Percentiles rank a stretch among this genome's conserved stretches.
Conservation (phyloP, 768 basidiomycete species). For the Boletus vinaceobasis region DNA sequence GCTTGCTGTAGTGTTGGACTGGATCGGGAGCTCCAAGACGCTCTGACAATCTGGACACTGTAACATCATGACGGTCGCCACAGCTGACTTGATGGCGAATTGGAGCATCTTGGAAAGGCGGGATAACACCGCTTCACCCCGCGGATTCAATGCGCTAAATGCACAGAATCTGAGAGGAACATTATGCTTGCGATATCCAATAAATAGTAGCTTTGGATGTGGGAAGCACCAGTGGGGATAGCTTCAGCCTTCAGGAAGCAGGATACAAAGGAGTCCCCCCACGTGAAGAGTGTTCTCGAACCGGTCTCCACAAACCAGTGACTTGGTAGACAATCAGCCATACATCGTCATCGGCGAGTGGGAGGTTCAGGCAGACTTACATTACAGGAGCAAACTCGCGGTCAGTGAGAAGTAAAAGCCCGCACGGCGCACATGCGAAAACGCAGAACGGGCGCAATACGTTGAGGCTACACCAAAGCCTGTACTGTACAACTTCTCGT, state of each 20-base stretch:
- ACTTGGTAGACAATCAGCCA: background rate
- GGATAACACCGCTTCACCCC: conserved; percentile 12
- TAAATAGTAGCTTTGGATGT: background rate
- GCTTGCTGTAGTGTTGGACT: background rate
- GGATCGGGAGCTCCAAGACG: background rate
- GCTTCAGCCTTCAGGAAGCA: background rate
- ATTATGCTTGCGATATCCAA: background rate
- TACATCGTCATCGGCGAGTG: background rate
- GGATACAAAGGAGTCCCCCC: background rate
- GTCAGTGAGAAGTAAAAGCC: background rate
- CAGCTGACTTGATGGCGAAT: background rate
- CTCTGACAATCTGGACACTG: background rate
- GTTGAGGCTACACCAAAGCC: background rate
- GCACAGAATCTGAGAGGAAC: background rate
- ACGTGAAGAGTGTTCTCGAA: background rate
- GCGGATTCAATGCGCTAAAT: background rate
- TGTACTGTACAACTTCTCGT: background rate
- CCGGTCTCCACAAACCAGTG: background rate
- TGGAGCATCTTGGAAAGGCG: background rate
- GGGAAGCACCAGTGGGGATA: background rate
- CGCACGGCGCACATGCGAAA: background rate
- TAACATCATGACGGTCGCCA: background rate
- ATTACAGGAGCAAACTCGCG: background rate
- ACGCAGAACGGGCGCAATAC: background rate
- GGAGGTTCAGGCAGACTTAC: background rate